phyloP scores from a whole-genome alignment of 163 green algal genomes.

The Chloromonas sp. region DNA sequence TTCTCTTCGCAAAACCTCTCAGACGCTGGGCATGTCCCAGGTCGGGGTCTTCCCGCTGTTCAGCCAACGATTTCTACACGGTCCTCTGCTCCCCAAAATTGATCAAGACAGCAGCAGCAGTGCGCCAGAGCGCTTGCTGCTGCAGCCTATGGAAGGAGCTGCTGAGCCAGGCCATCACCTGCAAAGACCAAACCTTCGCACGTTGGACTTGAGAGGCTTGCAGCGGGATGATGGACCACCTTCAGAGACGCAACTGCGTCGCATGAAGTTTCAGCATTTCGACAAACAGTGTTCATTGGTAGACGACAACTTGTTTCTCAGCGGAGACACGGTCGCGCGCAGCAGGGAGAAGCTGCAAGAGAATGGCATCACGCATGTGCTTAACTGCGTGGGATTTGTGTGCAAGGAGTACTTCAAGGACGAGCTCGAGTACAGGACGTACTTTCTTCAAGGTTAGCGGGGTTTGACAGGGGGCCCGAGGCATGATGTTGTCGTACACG shows the following conservation, averaged over 20 bases:
- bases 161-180: background rate
- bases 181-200: conserved; percentile 13
- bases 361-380: conserved; percentile 87
- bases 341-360: conserved; percentile 55
- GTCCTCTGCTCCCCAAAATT: too few species aligned
- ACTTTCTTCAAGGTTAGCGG: conserved; percentile 81
- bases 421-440: conserved; percentile 75
- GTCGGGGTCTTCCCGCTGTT: too few species aligned
- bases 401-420: conserved; percentile 80
- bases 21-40: too few species aligned
- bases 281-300: conserved; percentile 86
- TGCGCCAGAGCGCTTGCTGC: too few species aligned
- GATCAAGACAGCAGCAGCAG: too few species aligned
- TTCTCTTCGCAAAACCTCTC: too few species aligned
- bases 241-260: conserved; percentile 57
- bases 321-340: conserved; percentile 75
- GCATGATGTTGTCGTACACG: too few species aligned
- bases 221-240: conserved; percentile 50
- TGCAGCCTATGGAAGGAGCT: too few species aligned
- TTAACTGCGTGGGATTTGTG: conserved; percentile 94
- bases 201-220: conserved; percentile 50
- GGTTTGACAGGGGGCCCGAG: too few species aligned
- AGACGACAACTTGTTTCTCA: conserved; percentile 70
- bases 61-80: too few species aligned
- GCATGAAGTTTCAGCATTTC: conserved; percentile 83